phyloP scores from a whole-genome alignment of 192 early-diverging fungal genomes.

The Glomus cerebriforme region DNA sequence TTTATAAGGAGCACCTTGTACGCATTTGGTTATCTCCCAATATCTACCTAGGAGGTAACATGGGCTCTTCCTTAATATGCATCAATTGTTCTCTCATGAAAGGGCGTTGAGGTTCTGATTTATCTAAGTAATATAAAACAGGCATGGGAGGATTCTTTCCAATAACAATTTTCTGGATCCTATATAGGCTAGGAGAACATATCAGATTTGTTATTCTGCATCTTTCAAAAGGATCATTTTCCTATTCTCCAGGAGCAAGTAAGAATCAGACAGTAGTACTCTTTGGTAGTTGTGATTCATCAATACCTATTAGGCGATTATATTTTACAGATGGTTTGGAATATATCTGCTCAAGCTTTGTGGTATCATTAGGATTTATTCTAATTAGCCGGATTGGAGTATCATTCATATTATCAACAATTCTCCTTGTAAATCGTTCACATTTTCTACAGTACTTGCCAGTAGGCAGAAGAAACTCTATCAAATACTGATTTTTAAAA shows the following conservation, averaged over 20 bases:
- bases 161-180: neutral
- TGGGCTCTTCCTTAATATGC: too few relatives aligned
- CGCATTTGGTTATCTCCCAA: neutral
- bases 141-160: too few relatives aligned
- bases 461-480: neutral
- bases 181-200: neutral
- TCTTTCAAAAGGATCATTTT: conserved; percentile 4
- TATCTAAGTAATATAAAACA: too few relatives aligned
- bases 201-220: neutral
- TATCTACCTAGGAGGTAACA: neutral
- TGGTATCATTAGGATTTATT: neutral
- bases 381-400: neutral
- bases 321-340: neutral
- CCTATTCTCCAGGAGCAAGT: neutral
- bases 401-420: too few relatives aligned
- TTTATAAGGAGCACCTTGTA: too few relatives aligned
- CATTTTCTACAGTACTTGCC: neutral
- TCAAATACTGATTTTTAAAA: too few relatives aligned
- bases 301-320: neutral
- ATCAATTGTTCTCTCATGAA: too few relatives aligned
- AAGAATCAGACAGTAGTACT: too few relatives aligned
- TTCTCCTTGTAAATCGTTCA: neutral
- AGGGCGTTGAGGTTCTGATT: too few relatives aligned
- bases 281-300: too few relatives aligned
- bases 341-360: neutral